Base-by-base conservation (phyloP, 1,284 basidiomycete species). In the Leccinum pachyderme region DNA sequence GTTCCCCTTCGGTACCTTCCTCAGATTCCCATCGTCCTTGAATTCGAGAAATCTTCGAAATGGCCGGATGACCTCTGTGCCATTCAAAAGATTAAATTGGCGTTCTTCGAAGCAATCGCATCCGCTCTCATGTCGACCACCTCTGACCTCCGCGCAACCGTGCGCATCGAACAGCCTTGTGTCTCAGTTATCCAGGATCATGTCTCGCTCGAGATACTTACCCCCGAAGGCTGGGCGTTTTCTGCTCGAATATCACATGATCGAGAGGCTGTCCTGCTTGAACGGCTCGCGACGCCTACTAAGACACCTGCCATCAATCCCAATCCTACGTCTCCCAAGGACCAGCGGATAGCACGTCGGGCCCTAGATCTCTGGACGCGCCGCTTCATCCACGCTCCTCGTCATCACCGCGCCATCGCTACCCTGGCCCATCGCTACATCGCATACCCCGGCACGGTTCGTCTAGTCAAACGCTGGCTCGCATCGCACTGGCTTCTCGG, bases 11-110 rank as follows among this genome's bases (percentile, higher is more conserved):
- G 83, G 33, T 89, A 87, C 65, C 67, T 87, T 9, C 82, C 86
- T 0, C 78, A 81, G 2, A 89, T 94, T 61, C 82, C 90, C 18
- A 74, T 93, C 49, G 70, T 92, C 25, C 70, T 98, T 39, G 90
- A 95, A 70, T 95, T 97, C 63, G 95, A 97, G 72, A 89, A 87
- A 57, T 96, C 93, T 0, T 87, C 89, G 0, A 83, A 84, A 61
- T 99, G 97, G 97, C 97, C 97, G 0, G 95, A 98, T 66, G 95
- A 99, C 64, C 80, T 99, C 1, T 80, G 79, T 15, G 94, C 95
- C 0, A 90, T 98, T 47, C 95, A 98, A 72, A 94, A 93, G 63
- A 91, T 95, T 74, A 99, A 99, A 73, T 79, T 97, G 2, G 96
- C 96, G 0, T 89, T 99, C 69, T 83, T 96, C 58, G 93, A 95